Percentiles rank a stretch among this genome's conserved stretches.
Conservation (phyloP, 2,329 filamentous ascomycete species). For the Onygenales sp. region DNA sequence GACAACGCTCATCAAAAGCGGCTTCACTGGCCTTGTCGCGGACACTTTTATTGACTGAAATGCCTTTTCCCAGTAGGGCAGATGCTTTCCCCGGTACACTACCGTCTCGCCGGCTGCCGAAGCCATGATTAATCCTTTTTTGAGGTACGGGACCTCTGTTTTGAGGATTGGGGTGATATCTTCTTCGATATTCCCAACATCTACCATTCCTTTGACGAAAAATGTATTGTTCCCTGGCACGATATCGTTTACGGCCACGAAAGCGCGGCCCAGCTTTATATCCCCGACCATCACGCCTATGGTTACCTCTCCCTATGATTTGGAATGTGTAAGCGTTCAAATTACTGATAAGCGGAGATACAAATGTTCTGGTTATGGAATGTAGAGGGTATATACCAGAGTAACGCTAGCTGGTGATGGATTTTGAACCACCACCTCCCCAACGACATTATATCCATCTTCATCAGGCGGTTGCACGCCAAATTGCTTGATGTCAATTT, state of each 20-base stretch:
- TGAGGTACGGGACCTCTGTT: background rate
- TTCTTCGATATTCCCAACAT: background rate
- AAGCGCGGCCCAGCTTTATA: background rate
- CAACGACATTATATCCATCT: constrained; percentile 1
- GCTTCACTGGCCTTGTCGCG: background rate
- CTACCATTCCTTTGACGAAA: constrained; percentile 4
- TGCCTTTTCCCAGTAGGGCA: background rate
- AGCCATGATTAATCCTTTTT: background rate
- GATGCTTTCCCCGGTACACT: background rate
- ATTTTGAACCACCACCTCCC: background rate
- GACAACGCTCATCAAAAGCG: background rate
- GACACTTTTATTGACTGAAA: background rate
- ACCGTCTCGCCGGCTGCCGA: background rate
- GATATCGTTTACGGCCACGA: constrained; percentile 1
- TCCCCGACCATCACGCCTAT: background rate
- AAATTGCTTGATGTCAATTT: background rate
- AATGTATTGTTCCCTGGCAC: constrained; percentile 6
- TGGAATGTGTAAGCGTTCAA: background rate
- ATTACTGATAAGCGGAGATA: background rate
- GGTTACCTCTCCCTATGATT: constrained; percentile 1
- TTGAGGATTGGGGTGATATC: background rate
- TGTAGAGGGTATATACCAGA: background rate
- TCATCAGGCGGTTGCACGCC: background rate
- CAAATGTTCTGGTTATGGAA: too few relatives aligned
- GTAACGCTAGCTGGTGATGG: background rate